phyloP scores from a whole-genome alignment of 495 filamentous ascomycete genomes.

The Penicillium coffeae region DNA sequence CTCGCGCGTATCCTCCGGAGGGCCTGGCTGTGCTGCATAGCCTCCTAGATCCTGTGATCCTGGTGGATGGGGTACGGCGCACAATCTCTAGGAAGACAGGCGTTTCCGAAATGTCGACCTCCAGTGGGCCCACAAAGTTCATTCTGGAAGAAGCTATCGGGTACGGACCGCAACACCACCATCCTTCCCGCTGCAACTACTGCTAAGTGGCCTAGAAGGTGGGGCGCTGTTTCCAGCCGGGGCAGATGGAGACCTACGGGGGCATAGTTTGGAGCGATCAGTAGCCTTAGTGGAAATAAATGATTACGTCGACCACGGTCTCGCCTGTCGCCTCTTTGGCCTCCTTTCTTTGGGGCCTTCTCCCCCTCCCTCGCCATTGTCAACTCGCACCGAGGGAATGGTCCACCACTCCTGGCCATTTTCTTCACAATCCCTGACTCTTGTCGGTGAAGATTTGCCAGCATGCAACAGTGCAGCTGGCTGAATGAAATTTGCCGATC shows the following conservation, averaged over 20 bases:
- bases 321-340: not conserved
- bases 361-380: not conserved
- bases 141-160: conserved; percentile 22
- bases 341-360: not conserved
- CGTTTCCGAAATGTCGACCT: not conserved
- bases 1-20: too few species aligned
- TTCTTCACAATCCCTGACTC: conserved; percentile 3
- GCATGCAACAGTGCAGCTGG: conserved; percentile 18
- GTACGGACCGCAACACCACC: conserved; percentile 22
- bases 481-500: conserved; percentile 32
- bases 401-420: not conserved
- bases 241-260: not conserved
- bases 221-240: not conserved
- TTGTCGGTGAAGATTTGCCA: conserved; percentile 35
- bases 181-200: conserved; percentile 13
- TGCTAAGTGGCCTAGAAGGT: conserved; percentile 8
- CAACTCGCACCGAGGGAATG: not conserved
- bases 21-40: not conserved
- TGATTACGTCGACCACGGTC: conserved; percentile 7
- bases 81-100: not conserved
- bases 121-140: conserved; percentile 11
- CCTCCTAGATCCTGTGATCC: not conserved
- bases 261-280: not conserved
- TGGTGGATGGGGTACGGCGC: not conserved
- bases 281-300: not conserved